A percentile compares a stretch with the other conserved stretches of the same genome.
phyloP scores from a whole-genome alignment of 257 asterid species.

The Scutellaria baicalensis region DNA sequence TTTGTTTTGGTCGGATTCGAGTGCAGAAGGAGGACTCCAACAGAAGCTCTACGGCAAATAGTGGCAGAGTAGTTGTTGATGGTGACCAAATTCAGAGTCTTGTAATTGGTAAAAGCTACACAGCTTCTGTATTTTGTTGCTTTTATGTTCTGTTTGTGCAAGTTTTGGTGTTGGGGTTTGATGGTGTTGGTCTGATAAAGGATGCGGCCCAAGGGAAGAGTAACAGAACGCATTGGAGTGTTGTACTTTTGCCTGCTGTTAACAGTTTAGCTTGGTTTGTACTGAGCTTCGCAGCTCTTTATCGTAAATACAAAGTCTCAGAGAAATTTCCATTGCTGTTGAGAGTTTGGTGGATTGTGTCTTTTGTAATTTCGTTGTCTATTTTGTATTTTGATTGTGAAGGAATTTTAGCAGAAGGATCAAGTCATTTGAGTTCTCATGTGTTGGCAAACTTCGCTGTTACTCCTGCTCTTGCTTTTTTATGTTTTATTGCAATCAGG shows the following conservation, averaged over 20 bases:
- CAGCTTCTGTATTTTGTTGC: constrained; percentile 54
- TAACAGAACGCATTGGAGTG: constrained; percentile 35
- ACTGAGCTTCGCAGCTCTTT: constrained; percentile 57
- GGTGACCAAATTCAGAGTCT: constrained; percentile 46
- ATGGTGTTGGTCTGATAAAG: constrained; percentile 42
- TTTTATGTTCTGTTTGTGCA: constrained; percentile 61
- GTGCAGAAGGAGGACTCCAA: constrained; percentile 39
- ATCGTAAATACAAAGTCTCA: constrained; percentile 39
- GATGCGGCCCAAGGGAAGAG: constrained; percentile 29
- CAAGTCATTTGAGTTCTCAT: constrained; percentile 56
- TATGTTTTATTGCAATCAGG: constrained; percentile 59
- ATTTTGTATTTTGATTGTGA: constrained; percentile 56
- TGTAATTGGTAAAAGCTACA: constrained; percentile 50
- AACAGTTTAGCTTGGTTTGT: constrained; percentile 69
- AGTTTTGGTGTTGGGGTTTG: constrained; percentile 55
- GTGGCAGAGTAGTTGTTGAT: constrained; percentile 19
- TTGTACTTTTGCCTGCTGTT: constrained; percentile 46
- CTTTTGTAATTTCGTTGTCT: constrained; percentile 50
- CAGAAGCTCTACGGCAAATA: constrained; percentile 22
- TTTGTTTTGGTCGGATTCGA: constrained; percentile 57
- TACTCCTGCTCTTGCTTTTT: constrained; percentile 65
- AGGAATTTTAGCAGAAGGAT: constrained; percentile 48
- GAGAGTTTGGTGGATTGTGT: constrained; percentile 83
- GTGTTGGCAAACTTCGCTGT: constrained; percentile 53
- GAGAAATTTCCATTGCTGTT: constrained; percentile 51